Percentiles rank a stretch among this genome's conserved stretches.
phyloP scores from a whole-genome alignment of 1,284 basidiomycete species.

The Tilletia indica region DNA sequence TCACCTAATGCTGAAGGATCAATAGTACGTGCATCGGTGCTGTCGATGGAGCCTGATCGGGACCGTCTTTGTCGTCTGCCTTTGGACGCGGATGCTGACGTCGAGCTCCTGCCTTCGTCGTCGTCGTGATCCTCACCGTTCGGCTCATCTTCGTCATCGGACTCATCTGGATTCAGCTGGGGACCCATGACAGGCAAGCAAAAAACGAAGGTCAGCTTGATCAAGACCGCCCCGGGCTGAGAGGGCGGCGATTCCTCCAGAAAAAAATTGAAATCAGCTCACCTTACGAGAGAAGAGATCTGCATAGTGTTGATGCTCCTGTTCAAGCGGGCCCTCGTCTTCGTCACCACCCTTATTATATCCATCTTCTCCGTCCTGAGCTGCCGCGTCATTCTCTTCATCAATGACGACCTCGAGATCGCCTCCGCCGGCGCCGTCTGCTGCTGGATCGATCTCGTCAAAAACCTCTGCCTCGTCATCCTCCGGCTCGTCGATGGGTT shows the following conservation, averaged over 20 bases:
- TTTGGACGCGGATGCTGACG: neutral
- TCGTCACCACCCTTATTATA: neutral
- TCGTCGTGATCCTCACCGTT: neutral
- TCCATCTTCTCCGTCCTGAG: too few species aligned
- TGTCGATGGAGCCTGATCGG: constrained; percentile 3
- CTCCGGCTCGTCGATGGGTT: constrained; percentile 7
- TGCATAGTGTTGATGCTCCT: constrained; percentile 1
- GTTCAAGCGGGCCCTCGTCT: neutral
- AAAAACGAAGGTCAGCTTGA: too few species aligned
- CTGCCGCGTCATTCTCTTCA: neutral
- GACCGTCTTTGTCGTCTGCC: neutral
- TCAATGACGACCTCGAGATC: neutral
- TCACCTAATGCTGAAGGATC: neutral
- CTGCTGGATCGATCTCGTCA: neutral
- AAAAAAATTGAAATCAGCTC: neutral
- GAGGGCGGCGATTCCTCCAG: too few species aligned
- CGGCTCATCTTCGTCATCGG: constrained; percentile 5
- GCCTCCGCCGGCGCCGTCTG: neutral
- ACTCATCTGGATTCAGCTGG: constrained; percentile 10
- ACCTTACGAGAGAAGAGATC: constrained; percentile 16
- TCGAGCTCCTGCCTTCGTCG: neutral
- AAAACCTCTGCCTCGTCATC: neutral
- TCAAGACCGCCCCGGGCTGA: too few species aligned
- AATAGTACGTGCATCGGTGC: neutral
- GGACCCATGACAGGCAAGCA: neutral